Base-by-base conservation (phyloP, 352 stramenopile genomes). In the Phytophthora podocarpi region DNA sequence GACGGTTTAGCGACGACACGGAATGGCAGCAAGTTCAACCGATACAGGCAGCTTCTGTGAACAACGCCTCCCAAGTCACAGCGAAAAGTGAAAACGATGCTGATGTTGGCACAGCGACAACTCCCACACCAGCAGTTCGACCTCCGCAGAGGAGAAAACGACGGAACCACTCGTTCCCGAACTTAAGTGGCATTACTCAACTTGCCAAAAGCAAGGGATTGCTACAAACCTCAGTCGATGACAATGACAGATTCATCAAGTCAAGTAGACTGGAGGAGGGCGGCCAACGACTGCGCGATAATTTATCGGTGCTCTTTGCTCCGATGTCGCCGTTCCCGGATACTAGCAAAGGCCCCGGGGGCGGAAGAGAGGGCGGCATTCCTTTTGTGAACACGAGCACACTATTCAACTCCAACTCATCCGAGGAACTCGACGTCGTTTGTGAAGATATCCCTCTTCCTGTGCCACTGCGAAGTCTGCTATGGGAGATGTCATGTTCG, bases 131-230 rank as follows among this genome's bases (percentile, higher is more conserved):
- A 37, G 23, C 45, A 31, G 35, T 36, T 59, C 55, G 41, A 35
- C 6, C 37, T 34, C 28, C 23, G 2, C 53, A 69, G 6, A 45
- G 56, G 26, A 54, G 75, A 55, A 83, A 80, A 54, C 69, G 74
- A 49, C 82, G 85, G n/a, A 82, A 76, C 24, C 80, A 88, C 23
- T 90, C 82, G 48, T 87, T 89, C 34, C 80, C 80, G 0, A 89
- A 85, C 59, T 74, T 90, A 34, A 24, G 74, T n/a, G 67, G 49
- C 5, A 65, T 70, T 27, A 54, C 53, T 34, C 57, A 67, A 45
- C 34, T 66, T 10, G 37, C 47, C 24, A 76, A 70, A 26, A 62
- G 20, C 23, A 69, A 57, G 18, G 45, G 55, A 2, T 37, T 72
- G 28, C 21, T 54, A 18, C 42, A 43, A 47, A 37, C 37, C n/a